Evolutionary conservation across 352 stramenopile species (phyloP), one percentile per base, ranked within the genome.

Genomic region (Phytophthora syringae): DNA sequence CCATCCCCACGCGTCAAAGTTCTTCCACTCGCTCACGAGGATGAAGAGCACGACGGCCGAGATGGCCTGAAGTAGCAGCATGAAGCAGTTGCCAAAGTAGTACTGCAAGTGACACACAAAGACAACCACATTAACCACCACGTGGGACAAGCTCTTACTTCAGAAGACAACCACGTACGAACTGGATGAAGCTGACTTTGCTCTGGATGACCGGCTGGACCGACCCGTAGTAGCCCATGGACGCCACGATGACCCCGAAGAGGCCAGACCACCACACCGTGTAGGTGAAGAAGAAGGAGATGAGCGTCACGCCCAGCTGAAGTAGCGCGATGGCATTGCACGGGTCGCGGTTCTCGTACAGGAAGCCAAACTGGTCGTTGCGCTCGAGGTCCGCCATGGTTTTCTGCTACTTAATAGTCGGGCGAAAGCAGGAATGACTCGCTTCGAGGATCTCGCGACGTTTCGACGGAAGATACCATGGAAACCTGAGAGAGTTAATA

Each of bases 111-210:
- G 51, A 40, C 34, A 25, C 18, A 40, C 34, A 32, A 32, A 9
- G 27, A 37, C 5, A 18, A 12, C 5, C 12, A 58, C 27, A 52
- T 16, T 25, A n/a, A n/a, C 16, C 30, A 1, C 34, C n/a, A 30
- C 39, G 10, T 30, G 22, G 30, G 10, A 24, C n/a, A n/a, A n/a
- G n/a, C n/a, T n/a, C n/a, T n/a, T n/a, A n/a, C n/a, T n/a, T n/a
- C n/a, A n/a, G n/a, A n/a, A n/a, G n/a, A n/a, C n/a, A n/a, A 32
- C 0, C 15, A 87, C 84, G 68, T 80, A 93, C 84, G 49, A 94
- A 93, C 51, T 94, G 86, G 69, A 94, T 87, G 65, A 94, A 94
- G 82, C 82, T 92, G 58, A 90, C 84, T 88, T 94, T 94, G 80
- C 82, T 92, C 72, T 94, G 86, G 67, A 93, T 89, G 45, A 93